A percentile compares a stretch with the other conserved stretches of the same genome.
These are phyloP conservation scores for Teratosphaeria pseudoeucalypti DNA, from an alignment of 2,329 filamentous ascomycete genomes.

Conservation along the genomic window DNA sequence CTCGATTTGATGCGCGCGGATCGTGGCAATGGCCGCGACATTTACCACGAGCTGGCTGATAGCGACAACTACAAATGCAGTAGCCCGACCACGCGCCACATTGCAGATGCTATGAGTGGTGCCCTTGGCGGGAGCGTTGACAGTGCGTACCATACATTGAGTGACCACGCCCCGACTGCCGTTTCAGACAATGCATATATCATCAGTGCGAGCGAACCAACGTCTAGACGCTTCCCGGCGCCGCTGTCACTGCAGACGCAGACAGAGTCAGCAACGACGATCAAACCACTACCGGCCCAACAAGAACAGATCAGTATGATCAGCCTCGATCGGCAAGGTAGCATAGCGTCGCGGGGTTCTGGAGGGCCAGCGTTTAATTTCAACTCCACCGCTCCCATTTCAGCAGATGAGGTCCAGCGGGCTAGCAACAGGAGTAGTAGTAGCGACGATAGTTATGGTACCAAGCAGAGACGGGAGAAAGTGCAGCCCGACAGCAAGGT, in stretches of 20 bases:
- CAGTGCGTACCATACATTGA: conserved; percentile 2
- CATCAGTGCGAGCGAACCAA: conserved; percentile 10
- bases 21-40: conserved; percentile 3
- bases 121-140: background rate
- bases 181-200: conserved; percentile 5
- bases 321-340: conserved; percentile 52
- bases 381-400: conserved; percentile 21
- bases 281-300: conserved; percentile 13
- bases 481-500: conserved; percentile 40
- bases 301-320: conserved; percentile 9
- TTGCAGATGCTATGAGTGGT: background rate
- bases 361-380: conserved; percentile 28
- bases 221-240: conserved; percentile 4
- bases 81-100: background rate
- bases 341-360: conserved; percentile 70
- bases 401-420: conserved; percentile 11
- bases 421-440: conserved; percentile 3
- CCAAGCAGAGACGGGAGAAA: conserved; percentile 30
- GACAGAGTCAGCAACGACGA: background rate
- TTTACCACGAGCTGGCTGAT: conserved; percentile 1
- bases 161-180: conserved; percentile 1
- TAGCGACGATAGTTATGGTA: conserved; percentile 23
- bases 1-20: conserved; percentile 13
- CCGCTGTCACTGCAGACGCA: background rate
- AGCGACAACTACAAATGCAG: background rate